phyloP scores from a whole-genome alignment of 2,329 filamentous ascomycete species.

The Onygena corvina region DNA sequence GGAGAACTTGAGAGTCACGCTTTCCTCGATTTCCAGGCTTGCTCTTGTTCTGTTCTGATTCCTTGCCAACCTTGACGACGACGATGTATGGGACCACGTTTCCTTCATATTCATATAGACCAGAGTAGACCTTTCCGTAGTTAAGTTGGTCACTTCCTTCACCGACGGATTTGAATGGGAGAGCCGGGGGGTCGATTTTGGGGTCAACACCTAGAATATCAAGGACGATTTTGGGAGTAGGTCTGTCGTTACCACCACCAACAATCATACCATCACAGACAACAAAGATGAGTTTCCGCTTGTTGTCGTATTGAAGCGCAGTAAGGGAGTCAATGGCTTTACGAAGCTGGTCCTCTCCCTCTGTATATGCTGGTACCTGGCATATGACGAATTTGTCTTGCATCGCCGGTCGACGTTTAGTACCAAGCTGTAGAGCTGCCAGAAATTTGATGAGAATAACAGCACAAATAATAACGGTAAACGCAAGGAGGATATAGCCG shows the following conservation, averaged over 20 bases:
- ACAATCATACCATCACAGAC: slow-evolving; percentile 97
- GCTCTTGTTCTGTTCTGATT: slow-evolving; percentile 77
- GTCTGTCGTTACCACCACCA: slow-evolving; percentile 87
- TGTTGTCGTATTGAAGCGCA: slow-evolving; percentile 92
- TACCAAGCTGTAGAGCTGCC: slow-evolving; percentile 82
- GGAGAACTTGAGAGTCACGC: slow-evolving; percentile 88
- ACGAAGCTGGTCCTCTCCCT: slow-evolving; percentile 87
- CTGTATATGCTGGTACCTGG: slow-evolving; percentile 93
- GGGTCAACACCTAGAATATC: slow-evolving; percentile 96
- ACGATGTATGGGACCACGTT: slow-evolving; percentile 96
- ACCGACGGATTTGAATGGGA: slow-evolving; percentile 90
- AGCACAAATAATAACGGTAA: slow-evolving; percentile 68
- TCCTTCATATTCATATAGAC: slow-evolving; percentile 92
- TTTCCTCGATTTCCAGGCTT: slow-evolving; percentile 98
- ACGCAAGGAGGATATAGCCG: slow-evolving; percentile 78
- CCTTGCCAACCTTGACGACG: slow-evolving; percentile 92
- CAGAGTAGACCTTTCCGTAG: slow-evolving; percentile 96
- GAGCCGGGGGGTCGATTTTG: slow-evolving; percentile 84
- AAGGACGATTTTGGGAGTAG: slow-evolving; percentile 92
- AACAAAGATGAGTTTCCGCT: slow-evolving; percentile 89
- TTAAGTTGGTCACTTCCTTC: slow-evolving; percentile 85
- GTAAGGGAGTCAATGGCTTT: slow-evolving; percentile 92
- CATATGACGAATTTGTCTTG: slow-evolving; percentile 99
- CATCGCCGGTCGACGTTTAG: slow-evolving; percentile 73
- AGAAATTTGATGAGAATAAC: slow-evolving; percentile 84